These are phyloP conservation scores for Agarophyton chilense DNA, from an alignment of 23 red algal species.

Conservation along the genomic window DNA sequence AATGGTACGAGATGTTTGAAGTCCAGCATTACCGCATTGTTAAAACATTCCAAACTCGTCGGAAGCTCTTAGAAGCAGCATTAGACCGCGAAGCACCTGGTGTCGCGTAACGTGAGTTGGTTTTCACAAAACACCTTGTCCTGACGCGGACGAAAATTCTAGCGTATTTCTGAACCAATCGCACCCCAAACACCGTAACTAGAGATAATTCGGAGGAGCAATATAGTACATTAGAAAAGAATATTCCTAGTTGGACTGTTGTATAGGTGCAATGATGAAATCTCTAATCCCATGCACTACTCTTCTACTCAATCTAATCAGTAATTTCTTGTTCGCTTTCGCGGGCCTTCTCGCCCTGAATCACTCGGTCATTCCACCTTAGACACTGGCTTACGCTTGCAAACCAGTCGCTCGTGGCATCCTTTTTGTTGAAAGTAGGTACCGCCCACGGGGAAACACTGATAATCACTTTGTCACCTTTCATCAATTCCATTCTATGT, in stretches of 20 bases:
- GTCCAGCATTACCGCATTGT: constrained; percentile 35
- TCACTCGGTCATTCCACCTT: constrained; percentile 71
- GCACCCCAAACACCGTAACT: no score
- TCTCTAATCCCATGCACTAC: no score
- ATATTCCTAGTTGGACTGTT: no score
- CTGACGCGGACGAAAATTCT: no score
- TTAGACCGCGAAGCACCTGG: background rate
- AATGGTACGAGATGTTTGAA: constrained; percentile 28
- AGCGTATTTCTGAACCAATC: no score
- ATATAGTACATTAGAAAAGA: no score
- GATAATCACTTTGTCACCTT: constrained; percentile 82
- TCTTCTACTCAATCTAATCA: no score
- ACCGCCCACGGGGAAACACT: constrained; percentile 66
- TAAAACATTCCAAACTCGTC: background rate
- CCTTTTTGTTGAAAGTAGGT: constrained; percentile 68
- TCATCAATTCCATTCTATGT: constrained; percentile 77
- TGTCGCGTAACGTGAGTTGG: no score
- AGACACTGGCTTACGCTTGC: constrained; percentile 75
- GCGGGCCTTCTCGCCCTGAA: constrained; percentile 7
- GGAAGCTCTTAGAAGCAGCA: background rate
- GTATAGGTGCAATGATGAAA: no score
- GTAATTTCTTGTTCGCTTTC: no score
- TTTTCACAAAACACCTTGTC: no score
- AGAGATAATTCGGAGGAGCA: no score
- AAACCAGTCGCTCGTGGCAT: constrained; percentile 87